Percentiles rank a stretch among this genome's conserved stretches.
Conservation (phyloP, 2,329 filamentous ascomycete genomes). For the Hymenoscyphus fructigenus region DNA sequence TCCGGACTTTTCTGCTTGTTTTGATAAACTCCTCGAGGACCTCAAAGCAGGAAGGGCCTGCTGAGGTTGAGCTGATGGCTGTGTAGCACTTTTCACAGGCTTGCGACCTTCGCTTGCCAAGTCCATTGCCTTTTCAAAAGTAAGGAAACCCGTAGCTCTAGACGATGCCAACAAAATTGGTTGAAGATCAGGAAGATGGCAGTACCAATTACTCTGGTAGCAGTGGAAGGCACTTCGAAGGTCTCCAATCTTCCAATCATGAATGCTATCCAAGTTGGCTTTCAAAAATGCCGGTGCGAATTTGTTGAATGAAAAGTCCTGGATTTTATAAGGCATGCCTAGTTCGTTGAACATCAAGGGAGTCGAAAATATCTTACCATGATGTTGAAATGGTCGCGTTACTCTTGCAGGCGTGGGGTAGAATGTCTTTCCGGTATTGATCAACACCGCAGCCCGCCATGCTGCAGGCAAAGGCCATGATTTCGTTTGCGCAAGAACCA, state of each 20-base stretch:
- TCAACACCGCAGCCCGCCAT: not conserved
- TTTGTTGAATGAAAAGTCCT: slow-evolving; percentile 15
- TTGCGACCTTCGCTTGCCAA: not conserved
- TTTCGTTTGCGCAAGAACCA: not conserved
- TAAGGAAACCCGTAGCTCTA: slow-evolving; percentile 2
- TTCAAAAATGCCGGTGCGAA: slow-evolving; percentile 12
- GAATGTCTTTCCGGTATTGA: slow-evolving; percentile 4
- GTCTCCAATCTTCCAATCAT: not conserved
- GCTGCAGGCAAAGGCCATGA: not conserved
- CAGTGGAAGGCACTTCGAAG: slow-evolving; percentile 9
- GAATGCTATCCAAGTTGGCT: not conserved
- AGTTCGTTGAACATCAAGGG: slow-evolving; percentile 6
- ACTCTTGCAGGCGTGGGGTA: slow-evolving; percentile 5
- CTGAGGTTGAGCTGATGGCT: not conserved
- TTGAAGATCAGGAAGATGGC: not conserved
- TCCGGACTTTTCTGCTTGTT: not conserved
- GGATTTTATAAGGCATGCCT: slow-evolving; percentile 13
- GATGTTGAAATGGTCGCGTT: not conserved
- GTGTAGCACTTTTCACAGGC: not conserved
- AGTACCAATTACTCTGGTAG: slow-evolving; percentile 12
- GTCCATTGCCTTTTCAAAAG: slow-evolving; percentile 8
- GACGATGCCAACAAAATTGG: slow-evolving; percentile 1
- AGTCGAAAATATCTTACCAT: not conserved
- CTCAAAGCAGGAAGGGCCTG: not conserved
- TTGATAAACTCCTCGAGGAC: not conserved